These are phyloP conservation scores for Diaporthe sp. DNA, from an alignment of 2,329 filamentous ascomycete species.

Conservation along the genomic window DNA sequence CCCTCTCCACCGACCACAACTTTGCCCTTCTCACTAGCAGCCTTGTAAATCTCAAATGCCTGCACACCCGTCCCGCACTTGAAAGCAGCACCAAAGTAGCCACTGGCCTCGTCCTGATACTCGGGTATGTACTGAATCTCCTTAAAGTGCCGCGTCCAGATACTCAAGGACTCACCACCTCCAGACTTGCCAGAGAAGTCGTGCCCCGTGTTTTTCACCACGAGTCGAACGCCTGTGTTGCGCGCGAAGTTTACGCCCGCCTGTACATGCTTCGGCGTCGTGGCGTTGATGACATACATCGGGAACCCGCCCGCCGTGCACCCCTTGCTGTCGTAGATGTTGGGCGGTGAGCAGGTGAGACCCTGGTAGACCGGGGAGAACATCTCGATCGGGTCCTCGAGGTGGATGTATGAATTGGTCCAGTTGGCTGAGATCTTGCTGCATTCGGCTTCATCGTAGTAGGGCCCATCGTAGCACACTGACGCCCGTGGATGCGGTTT, in stretches of 20 bases:
- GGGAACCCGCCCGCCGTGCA: constrained; percentile 54
- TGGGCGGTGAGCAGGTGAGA: constrained; percentile 47
- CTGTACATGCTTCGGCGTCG: constrained; percentile 52
- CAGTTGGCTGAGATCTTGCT: constrained; percentile 48
- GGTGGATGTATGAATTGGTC: constrained; percentile 48
- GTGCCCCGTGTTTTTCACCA: constrained; percentile 67
- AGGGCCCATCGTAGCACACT: constrained; percentile 49
- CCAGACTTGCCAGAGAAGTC: constrained; percentile 66
- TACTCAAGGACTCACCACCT: constrained; percentile 54
- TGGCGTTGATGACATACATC: constrained; percentile 54
- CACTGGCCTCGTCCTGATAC: constrained; percentile 19
- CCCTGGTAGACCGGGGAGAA: constrained; percentile 52
- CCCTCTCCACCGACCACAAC: constrained; percentile 34
- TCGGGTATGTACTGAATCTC: constrained; percentile 12
- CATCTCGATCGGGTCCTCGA: constrained; percentile 50
- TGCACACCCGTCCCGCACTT: constrained; percentile 46
- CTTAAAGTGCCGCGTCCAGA: constrained; percentile 69
- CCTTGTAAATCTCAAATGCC: constrained; percentile 29
- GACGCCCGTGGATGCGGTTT: constrained; percentile 49
- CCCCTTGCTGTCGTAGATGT: constrained; percentile 45
- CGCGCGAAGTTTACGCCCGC: constrained; percentile 55
- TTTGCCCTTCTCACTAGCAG: constrained; percentile 21
- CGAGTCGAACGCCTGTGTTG: constrained; percentile 61
- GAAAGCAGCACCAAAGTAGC: constrained; percentile 62
- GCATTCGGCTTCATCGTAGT: constrained; percentile 48